Evolutionary conservation across 176 grass and related monocot species (phyloP).

Genomic region (Avena sativa): DNA sequence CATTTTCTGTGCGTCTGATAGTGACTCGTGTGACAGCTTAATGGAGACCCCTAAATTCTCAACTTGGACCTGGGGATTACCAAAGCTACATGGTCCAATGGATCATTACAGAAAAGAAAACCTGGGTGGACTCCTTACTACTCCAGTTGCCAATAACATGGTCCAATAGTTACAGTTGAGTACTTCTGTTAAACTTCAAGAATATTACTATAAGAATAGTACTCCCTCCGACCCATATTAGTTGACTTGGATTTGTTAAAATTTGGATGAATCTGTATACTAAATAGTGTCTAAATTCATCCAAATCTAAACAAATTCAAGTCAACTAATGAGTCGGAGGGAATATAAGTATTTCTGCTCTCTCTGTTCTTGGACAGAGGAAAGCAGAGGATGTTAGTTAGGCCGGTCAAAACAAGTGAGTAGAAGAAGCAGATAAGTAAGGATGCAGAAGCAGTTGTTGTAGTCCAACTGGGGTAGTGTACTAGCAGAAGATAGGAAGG

Average conservation of each 20-base stretch:
- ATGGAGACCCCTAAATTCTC: constrained; percentile 26
- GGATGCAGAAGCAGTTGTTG: constrained; percentile 18
- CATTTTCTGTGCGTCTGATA: background rate
- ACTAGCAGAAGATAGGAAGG: background rate
- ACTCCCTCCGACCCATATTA: no score
- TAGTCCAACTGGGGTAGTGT: background rate
- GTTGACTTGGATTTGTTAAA: no score
- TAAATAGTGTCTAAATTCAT: no score
- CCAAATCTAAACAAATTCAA: no score
- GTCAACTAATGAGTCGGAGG: no score
- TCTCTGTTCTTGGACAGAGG: background rate
- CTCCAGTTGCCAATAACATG: background rate
- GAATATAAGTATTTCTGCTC: no score
- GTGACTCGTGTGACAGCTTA: background rate
- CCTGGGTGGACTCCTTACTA: constrained; percentile 2
- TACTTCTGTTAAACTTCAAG: background rate
- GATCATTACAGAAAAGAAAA: background rate
- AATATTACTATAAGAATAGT: background rate
- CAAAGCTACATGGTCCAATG: constrained; percentile 24
- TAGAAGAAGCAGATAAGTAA: constrained; percentile 27
- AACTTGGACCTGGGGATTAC: constrained; percentile 9
- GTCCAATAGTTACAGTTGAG: background rate
- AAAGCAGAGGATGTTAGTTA: constrained; percentile 19
- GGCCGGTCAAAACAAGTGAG: constrained; percentile 36
- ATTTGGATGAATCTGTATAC: no score